A percentile compares a stretch with the other conserved stretches of the same genome.
Conservation (phyloP, 1,284 basidiomycete species). For the Termitomyces sp. region DNA sequence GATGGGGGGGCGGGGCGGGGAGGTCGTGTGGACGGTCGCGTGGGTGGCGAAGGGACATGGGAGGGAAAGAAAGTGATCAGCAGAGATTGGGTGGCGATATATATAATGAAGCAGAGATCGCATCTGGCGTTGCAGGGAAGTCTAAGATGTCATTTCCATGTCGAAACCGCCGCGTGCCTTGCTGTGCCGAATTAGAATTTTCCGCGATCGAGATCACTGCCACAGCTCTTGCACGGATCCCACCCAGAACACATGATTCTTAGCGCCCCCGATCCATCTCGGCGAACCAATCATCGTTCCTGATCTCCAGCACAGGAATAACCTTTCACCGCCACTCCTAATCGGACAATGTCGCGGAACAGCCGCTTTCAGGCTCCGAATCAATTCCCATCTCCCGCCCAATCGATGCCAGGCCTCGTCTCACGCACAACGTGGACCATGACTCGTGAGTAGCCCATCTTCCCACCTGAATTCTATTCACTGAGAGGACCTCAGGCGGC, state of each 20-base stretch:
- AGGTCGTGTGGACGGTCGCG: slow-evolving; percentile 65
- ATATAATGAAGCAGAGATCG: slow-evolving; percentile 43
- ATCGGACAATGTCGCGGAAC: no score
- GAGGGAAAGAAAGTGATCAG: slow-evolving; percentile 36
- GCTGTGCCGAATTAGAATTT: slow-evolving; percentile 39
- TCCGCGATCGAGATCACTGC: slow-evolving; percentile 33
- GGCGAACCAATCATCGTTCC: no score
- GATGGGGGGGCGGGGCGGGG: slow-evolving; percentile 34
- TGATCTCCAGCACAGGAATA: no score
- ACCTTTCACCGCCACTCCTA: slow-evolving; percentile 29
- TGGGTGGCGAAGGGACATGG: slow-evolving; percentile 61
- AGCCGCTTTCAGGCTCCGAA: no score
- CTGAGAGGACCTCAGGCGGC: slow-evolving; percentile 47
- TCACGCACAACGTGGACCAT: slow-evolving; percentile 26
- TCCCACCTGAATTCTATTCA: slow-evolving; percentile 12
- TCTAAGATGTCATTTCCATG: slow-evolving; percentile 34
- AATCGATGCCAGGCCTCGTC: not conserved
- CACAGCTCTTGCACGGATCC: slow-evolving; percentile 17
- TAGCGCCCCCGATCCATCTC: slow-evolving; percentile 30
- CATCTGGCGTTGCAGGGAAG: slow-evolving; percentile 33
- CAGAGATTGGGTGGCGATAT: slow-evolving; percentile 42
- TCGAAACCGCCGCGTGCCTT: slow-evolving; percentile 44
- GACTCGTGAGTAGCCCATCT: slow-evolving; percentile 40
- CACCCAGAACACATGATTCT: slow-evolving; percentile 12
- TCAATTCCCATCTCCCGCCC: slow-evolving; percentile 8